These are phyloP conservation scores for Onygenales sp. DNA, from an alignment of 2,329 filamentous ascomycete genomes.

Conservation along the genomic window DNA sequence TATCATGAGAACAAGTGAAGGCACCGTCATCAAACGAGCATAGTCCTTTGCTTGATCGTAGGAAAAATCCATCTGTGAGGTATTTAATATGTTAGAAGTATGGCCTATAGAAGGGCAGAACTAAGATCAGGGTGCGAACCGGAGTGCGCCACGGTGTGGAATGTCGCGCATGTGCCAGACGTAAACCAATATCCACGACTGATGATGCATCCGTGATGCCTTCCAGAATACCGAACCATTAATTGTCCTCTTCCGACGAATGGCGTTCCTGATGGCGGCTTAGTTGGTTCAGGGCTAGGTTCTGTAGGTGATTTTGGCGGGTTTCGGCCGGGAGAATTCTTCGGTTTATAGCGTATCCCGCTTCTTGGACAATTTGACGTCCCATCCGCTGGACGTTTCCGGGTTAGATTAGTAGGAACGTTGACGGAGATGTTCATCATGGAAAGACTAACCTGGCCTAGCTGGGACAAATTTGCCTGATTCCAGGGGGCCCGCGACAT, in stretches of 20 bases:
- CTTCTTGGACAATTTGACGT: constrained; percentile 52
- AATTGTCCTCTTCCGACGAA: constrained; percentile 53
- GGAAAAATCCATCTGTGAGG: constrained; percentile 35
- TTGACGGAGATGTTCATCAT: background rate
- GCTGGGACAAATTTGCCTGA: constrained; percentile 51
- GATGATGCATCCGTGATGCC: constrained; percentile 54
- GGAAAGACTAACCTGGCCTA: constrained; percentile 31
- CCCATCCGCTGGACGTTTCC: constrained; percentile 34
- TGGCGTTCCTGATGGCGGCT: constrained; percentile 22
- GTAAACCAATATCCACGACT: constrained; percentile 58
- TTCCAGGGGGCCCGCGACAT: constrained; percentile 48
- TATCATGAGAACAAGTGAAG: constrained; percentile 42
- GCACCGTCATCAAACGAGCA: constrained; percentile 48
- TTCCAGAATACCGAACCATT: constrained; percentile 37
- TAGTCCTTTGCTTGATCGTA: constrained; percentile 48
- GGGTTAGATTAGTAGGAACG: background rate
- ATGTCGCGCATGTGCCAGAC: constrained; percentile 55
- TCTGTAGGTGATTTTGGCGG: constrained; percentile 9
- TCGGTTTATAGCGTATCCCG: constrained; percentile 58
- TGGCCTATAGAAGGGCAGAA: background rate
- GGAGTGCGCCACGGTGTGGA: background rate
- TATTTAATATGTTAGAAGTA: constrained; percentile 23
- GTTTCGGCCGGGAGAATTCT: constrained; percentile 25
- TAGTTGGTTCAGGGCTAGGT: constrained; percentile 8
- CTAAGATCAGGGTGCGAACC: background rate